Percentiles rank a stretch among this genome's conserved stretches.
These are phyloP conservation scores for Cystobasidiopsis lactophilus DNA, from an alignment of 768 basidiomycete genomes.

Conservation along the genomic window DNA sequence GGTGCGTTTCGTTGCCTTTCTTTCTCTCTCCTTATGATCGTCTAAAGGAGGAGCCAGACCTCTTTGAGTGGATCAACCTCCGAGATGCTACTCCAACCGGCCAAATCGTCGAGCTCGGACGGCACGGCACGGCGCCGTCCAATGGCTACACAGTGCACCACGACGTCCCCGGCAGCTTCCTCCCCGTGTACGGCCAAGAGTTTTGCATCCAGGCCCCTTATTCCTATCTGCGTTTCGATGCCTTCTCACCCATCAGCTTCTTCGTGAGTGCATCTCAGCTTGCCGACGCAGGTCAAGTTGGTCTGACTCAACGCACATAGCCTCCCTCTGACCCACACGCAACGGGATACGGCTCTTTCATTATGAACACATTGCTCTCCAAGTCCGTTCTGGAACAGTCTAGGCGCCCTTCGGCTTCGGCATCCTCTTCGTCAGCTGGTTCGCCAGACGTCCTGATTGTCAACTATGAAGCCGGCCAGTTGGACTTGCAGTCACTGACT, in stretches of 20 bases:
- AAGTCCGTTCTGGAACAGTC: slow-evolving; percentile 7
- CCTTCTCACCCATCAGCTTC: slow-evolving; percentile 13
- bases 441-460: slow-evolving; percentile 31
- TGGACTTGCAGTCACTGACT: slow-evolving; percentile 25
- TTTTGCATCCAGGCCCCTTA: slow-evolving; percentile 16
- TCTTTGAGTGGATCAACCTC: slow-evolving; percentile 27
- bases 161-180: too few species aligned
- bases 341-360: slow-evolving; percentile 16
- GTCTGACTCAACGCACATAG: neutral
- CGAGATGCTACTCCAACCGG: slow-evolving; percentile 22
- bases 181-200: too few species aligned
- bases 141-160: too few species aligned
- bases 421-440: too few species aligned
- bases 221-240: slow-evolving; percentile 15
- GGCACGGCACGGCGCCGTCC: too few species aligned
- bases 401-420: too few species aligned
- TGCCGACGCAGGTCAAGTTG: too few species aligned
- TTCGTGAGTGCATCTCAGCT: too few species aligned
- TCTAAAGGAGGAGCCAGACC: slow-evolving; percentile 23
- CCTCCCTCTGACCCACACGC: slow-evolving; percentile 16
- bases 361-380: slow-evolving; percentile 16
- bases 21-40: too few species aligned
- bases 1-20: too few species aligned
- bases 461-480: slow-evolving; percentile 34
- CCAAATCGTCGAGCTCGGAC: slow-evolving; percentile 27